Evolutionary conservation across 2,329 filamentous ascomycete species (phyloP).

Genomic region (Venturiaceae sp.): DNA sequence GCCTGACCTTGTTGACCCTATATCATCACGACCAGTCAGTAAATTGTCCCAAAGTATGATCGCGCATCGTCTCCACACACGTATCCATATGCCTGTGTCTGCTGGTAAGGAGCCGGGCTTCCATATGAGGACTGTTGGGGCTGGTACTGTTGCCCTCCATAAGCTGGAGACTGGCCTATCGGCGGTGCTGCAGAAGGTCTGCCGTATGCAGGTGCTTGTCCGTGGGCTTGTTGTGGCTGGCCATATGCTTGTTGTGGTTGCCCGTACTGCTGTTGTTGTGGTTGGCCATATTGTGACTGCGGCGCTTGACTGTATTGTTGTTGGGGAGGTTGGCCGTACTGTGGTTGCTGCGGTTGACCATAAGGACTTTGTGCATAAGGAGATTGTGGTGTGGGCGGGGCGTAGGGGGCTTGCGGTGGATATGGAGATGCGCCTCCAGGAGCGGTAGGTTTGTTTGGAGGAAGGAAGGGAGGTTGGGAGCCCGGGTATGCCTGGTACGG

Average conservation of each 20-base stretch:
- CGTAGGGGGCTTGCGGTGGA: constrained; percentile 9
- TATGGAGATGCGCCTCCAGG: constrained; percentile 2
- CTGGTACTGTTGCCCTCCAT: constrained; percentile 4
- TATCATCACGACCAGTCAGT: not conserved
- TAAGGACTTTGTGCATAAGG: constrained; percentile 22
- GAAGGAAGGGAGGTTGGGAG: constrained; percentile 23
- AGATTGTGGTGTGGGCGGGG: constrained; percentile 15
- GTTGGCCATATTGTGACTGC: constrained; percentile 17
- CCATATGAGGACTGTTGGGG: not conserved
- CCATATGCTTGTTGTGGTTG: constrained; percentile 18
- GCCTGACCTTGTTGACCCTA: constrained; percentile 19
- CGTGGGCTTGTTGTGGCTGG: constrained; percentile 22
- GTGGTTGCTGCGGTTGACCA: constrained; percentile 15
- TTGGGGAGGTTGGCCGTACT: constrained; percentile 15
- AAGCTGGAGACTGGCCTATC: constrained; percentile 9
- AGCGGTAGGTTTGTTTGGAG: not conserved
- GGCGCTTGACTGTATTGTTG: constrained; percentile 20
- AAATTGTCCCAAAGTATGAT: not conserved
- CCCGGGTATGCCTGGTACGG: constrained; percentile 10
- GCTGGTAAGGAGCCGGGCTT: constrained; percentile 1
- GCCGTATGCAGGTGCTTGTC: constrained; percentile 18
- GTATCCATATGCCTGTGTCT: not conserved
- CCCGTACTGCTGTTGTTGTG: constrained; percentile 11
- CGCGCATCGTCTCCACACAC: constrained; percentile 10
- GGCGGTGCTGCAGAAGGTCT: constrained; percentile 14